Conservation (phyloP, 2,329 filamentous ascomycete genomes). For the Clarireedia monteithiana region DNA sequence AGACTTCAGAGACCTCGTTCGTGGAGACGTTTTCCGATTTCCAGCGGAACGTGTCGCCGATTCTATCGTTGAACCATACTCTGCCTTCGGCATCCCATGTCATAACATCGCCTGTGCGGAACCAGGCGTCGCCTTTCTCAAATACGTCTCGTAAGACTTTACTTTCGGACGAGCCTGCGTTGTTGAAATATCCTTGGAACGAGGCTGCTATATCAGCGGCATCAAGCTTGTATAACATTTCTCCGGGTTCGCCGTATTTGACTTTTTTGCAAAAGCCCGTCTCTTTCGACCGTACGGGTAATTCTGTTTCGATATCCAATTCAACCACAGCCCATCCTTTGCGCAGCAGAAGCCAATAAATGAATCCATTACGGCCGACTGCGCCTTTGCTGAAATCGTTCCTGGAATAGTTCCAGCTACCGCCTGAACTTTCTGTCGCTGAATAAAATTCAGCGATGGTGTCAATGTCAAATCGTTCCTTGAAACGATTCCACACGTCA, state of each 20-base stretch:
- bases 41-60: slow-evolving; percentile 73
- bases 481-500: slow-evolving; percentile 79
- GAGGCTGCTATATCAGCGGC: slow-evolving; percentile 47
- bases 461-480: slow-evolving; percentile 69
- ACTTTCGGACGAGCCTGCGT: slow-evolving; percentile 58
- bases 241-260: slow-evolving; percentile 57
- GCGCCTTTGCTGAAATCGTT: slow-evolving; percentile 72
- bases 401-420: slow-evolving; percentile 62
- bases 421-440: slow-evolving; percentile 63
- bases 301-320: slow-evolving; percentile 63
- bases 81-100: slow-evolving; percentile 63
- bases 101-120: slow-evolving; percentile 76
- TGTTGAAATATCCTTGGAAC: slow-evolving; percentile 80
- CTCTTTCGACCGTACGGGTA: slow-evolving; percentile 56
- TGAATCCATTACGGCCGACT: slow-evolving; percentile 62
- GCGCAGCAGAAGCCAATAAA: slow-evolving; percentile 50
- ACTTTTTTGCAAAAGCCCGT: slow-evolving; percentile 62
- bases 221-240: slow-evolving; percentile 67
- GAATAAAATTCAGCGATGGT: slow-evolving; percentile 76
- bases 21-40: slow-evolving; percentile 81
- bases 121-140: slow-evolving; percentile 69
- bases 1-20: slow-evolving; percentile 68
- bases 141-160: slow-evolving; percentile 73
- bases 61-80: slow-evolving; percentile 73
- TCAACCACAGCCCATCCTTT: slow-evolving; percentile 50